Evolutionary conservation across 257 asterid genomes (phyloP), one percentile per base, ranked within the genome.

Genomic region (Jacaranda copaia): DNA sequence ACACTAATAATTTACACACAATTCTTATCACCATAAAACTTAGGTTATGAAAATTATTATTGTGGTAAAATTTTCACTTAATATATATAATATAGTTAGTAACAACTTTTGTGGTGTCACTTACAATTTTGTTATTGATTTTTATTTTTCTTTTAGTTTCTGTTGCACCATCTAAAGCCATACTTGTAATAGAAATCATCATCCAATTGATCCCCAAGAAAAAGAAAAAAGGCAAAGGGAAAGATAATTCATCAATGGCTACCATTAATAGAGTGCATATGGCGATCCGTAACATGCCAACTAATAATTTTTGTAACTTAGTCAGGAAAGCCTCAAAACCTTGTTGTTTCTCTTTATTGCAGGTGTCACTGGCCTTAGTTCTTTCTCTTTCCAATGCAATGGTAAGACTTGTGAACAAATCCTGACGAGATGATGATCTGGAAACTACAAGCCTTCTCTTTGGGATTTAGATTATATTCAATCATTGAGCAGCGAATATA

Each of bases 381-480:
- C 7, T 42, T 43, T 6, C 53, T 48, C 53, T 3, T 8, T 48
- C 53, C 8, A 11, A 7, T 9, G 53, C 11, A 61, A 9, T 7
- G 14, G 58, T 16, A 16, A 15, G 8, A 6, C 53, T 32, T 16
- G 49, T n/a, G 56, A 64, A 49, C 57, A 32, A 10, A 13, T 2
- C 8, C 40, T 45, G 6, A 19, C 35, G 55, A 6, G 0, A 12
- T 79, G 81, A 6, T 81, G 90, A 8, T 81, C 88, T 1, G 89
- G 85, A 49, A 84, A 88, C 79, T 88, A 86, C 46, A 70, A 75
- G 55, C 85, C 89, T 66, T 15, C 89, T 10, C n/a, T 59, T 5
- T 84, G 90, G 89, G 79, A 59, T 20, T 84, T 64, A 43, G 80
- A 81, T 60, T 76, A 11, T 65, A 71, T 88, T 57, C 90, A 82